These are phyloP conservation scores for Cercospora canescens DNA, from an alignment of 2,329 filamentous ascomycete species.

Conservation along the genomic window DNA sequence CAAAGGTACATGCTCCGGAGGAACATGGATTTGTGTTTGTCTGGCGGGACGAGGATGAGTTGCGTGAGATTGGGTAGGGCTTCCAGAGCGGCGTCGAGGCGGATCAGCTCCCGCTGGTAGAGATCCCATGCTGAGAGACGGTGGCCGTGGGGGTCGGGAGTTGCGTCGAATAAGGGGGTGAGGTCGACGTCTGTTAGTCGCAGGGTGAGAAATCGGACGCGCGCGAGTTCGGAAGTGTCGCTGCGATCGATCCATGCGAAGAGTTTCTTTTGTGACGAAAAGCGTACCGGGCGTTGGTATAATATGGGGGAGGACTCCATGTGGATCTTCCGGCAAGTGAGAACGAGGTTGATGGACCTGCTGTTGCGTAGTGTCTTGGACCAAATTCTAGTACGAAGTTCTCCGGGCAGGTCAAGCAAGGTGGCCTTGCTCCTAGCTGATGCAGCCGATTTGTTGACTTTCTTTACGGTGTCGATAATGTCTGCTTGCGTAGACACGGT, in stretches of 20 bases:
- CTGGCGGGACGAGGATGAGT: slow-evolving; percentile 26
- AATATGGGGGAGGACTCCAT: slow-evolving; percentile 28
- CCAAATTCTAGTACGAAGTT: slow-evolving; percentile 20
- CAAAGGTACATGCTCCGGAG: slow-evolving; percentile 29
- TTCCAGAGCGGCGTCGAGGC: slow-evolving; percentile 24
- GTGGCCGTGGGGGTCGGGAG: neutral
- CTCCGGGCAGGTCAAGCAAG: slow-evolving; percentile 20
- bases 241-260: slow-evolving; percentile 30
- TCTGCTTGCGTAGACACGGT: neutral
- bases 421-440: neutral
- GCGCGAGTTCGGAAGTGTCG: slow-evolving; percentile 22
- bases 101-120: slow-evolving; percentile 30
- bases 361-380: neutral
- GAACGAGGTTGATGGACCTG: slow-evolving; percentile 16
- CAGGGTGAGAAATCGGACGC: slow-evolving; percentile 25
- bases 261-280: slow-evolving; percentile 30
- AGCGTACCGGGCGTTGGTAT: slow-evolving; percentile 25
- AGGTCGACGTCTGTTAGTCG: slow-evolving; percentile 33
- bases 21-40: slow-evolving; percentile 24
- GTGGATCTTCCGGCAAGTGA: slow-evolving; percentile 22
- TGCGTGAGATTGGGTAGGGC: slow-evolving; percentile 24
- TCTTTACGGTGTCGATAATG: neutral
- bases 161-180: slow-evolving; percentile 22
- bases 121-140: slow-evolving; percentile 25
- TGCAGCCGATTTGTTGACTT: neutral